These are phyloP conservation scores for Pezicula rhizophila DNA, from an alignment of 2,329 filamentous ascomycete species.

Conservation along the genomic window DNA sequence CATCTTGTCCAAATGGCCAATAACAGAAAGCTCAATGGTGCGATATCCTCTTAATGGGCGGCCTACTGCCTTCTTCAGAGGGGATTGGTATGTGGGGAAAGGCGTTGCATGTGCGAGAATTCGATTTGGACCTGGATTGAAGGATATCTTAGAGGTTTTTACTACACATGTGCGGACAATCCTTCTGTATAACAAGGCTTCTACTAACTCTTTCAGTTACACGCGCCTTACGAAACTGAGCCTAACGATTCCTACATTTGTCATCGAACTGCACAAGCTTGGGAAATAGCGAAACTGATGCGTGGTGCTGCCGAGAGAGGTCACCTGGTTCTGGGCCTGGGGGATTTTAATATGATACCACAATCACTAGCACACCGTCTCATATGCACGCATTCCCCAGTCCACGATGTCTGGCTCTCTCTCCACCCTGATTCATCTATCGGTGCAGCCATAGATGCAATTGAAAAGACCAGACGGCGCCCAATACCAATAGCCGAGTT, in stretches of 20 bases:
- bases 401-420: slow-evolving; percentile 78
- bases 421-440: slow-evolving; percentile 79
- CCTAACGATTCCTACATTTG: slow-evolving; percentile 80
- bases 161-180: slow-evolving; percentile 67
- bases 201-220: slow-evolving; percentile 49
- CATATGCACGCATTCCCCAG: slow-evolving; percentile 70
- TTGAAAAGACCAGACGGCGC: slow-evolving; percentile 59
- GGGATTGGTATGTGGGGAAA: slow-evolving; percentile 96
- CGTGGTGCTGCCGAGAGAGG: slow-evolving; percentile 73
- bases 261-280: slow-evolving; percentile 87
- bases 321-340: slow-evolving; percentile 77
- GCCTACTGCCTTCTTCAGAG: slow-evolving; percentile 87
- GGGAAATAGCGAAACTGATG: slow-evolving; percentile 89
- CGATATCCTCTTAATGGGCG: slow-evolving; percentile 87
- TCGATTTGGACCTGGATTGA: slow-evolving; percentile 55
- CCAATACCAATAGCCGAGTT: slow-evolving; percentile 70
- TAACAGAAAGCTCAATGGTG: slow-evolving; percentile 82
- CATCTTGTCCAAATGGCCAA: slow-evolving; percentile 87
- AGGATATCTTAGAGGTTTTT: slow-evolving; percentile 79
- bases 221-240: slow-evolving; percentile 80
- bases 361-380: slow-evolving; percentile 77
- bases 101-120: slow-evolving; percentile 82
- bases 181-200: not conserved
- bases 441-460: slow-evolving; percentile 61
- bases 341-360: slow-evolving; percentile 97